Evolutionary conservation across 2,329 filamentous ascomycete genomes (phyloP).

Genomic region (Aspergillus pseudotamarii): DNA sequence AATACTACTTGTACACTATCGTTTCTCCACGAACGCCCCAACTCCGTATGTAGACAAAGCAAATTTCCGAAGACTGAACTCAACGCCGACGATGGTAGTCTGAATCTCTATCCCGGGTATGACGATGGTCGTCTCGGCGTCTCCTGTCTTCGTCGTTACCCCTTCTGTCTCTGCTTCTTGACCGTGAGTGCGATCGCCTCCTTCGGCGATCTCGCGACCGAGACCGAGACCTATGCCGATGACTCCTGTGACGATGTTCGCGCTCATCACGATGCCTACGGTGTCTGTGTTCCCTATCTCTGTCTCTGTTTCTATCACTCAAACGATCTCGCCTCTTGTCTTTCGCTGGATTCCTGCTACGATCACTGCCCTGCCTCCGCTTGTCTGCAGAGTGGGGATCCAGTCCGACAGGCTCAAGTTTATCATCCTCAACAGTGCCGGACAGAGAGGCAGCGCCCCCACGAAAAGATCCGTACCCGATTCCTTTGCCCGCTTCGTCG

Average conservation of each 20-base stretch:
- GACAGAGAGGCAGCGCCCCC: slow-evolving; percentile 37
- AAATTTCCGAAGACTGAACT: slow-evolving; percentile 8
- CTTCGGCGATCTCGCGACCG: slow-evolving; percentile 29
- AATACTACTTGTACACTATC: slow-evolving; percentile 16
- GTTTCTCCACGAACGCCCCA: slow-evolving; percentile 18
- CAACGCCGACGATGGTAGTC: slow-evolving; percentile 30
- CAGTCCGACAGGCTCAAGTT: slow-evolving; percentile 28
- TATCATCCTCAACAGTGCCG: slow-evolving; percentile 28
- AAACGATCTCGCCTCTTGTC: slow-evolving; percentile 33
- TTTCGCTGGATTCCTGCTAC: slow-evolving; percentile 36
- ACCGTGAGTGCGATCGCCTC: slow-evolving; percentile 31
- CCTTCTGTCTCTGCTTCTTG: slow-evolving; percentile 32
- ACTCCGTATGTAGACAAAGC: slow-evolving; percentile 8
- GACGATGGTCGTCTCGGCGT: slow-evolving; percentile 29
- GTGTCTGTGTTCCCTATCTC: slow-evolving; percentile 52
- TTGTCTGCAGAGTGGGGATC: slow-evolving; percentile 22
- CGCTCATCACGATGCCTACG: slow-evolving; percentile 35
- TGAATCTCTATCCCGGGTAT: slow-evolving; percentile 29
- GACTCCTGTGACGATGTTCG: slow-evolving; percentile 34
- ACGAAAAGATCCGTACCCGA: slow-evolving; percentile 37
- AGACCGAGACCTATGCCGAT: slow-evolving; percentile 36
- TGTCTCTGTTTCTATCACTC: slow-evolving; percentile 30
- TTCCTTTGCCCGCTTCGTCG: slow-evolving; percentile 32
- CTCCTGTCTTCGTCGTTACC: slow-evolving; percentile 26
- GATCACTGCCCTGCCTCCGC: slow-evolving; percentile 34